Evolutionary conservation across 2,329 filamentous ascomycete genomes (phyloP), one percentile per base, ranked within the genome.

Genomic region (Sclerotinia spermophila): DNA sequence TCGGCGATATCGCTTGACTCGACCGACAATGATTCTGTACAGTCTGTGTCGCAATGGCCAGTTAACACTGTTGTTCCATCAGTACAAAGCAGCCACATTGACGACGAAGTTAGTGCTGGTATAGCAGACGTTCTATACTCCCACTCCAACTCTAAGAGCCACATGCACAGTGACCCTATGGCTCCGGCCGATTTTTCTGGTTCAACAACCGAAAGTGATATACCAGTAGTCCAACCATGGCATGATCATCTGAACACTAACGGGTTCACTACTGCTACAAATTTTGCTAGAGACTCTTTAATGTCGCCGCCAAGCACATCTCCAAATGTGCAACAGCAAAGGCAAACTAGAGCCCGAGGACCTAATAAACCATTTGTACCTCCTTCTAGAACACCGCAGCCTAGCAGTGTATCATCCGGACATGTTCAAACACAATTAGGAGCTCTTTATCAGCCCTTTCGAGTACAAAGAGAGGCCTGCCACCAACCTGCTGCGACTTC

Each of bases 231-330:
- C 7, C 45, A 30, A 10, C n/a, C n/a, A 4, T 13, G 15, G 21
- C 48, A 45, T n/a, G 40, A 45, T 30, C 38, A 15, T 40, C 17
- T n/a, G 38, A 33, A 27, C 24, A 38, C 7, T 42, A 74, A 73
- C 58, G 77, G 75, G 15, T 78, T 79, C 68, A 62, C 75, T 33
- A 75, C 73, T 33, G 77, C 77, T 38, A 75, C 74, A 70, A 68
- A 72, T 33, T 48, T 77, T 24, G 19, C 61, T 30, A 69, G 71
- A 62, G 64, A 60, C 15, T 30, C 69, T 45, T 48, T 73, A 11
- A 61, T 73, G 30, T 73, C 75, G 51, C 73, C 73, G 27, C 74
- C 73, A 55, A 45, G 45, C 35, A 69, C 68, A 33, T 65, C 60
- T 35, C 68, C 68, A 42, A n/a, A 42, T 2, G 33, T 30, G 38